phyloP scores from a whole-genome alignment of 2,329 filamentous ascomycete species.

The Ceratocystis huliohia region DNA sequence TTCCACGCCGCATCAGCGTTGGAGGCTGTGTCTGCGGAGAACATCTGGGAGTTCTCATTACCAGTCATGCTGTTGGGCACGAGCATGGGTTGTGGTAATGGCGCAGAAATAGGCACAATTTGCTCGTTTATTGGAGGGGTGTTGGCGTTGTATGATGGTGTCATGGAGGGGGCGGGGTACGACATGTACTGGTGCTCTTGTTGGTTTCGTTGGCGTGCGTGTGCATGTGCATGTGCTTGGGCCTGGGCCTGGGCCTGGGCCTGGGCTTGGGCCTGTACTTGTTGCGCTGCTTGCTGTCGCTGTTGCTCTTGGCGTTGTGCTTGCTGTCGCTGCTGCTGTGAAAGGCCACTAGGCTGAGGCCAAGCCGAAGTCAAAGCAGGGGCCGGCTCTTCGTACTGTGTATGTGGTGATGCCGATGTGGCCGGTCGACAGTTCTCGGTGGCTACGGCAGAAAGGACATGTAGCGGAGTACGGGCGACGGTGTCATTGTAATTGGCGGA shows the following conservation, averaged over 20 bases:
- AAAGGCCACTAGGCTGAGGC: not conserved
- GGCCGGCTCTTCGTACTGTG: not conserved
- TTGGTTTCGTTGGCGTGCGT: not conserved
- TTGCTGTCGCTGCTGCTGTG: constrained; percentile 6
- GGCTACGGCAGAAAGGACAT: constrained; percentile 18
- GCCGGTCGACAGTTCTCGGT: not conserved
- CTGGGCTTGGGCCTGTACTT: not conserved
- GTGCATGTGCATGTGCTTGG: not conserved
- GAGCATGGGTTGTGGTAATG: not conserved
- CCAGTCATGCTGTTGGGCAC: not conserved
- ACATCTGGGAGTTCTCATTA: not conserved
- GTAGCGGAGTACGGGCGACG: constrained; percentile 14
- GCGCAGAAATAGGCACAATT: not conserved
- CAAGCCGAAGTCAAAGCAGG: not conserved
- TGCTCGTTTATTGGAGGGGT: not conserved
- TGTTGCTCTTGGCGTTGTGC: not conserved
- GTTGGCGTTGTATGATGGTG: not conserved
- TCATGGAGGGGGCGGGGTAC: not conserved
- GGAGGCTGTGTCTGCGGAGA: not conserved
- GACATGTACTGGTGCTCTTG: not conserved
- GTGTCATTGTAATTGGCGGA: not conserved
- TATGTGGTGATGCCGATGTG: not conserved
- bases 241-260: not conserved
- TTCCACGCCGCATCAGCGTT: not conserved
- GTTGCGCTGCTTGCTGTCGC: not conserved